A percentile compares a stretch with the other conserved stretches of the same genome.
phyloP scores from a whole-genome alignment of 345 rosid genomes.

The Lumnitzera racemosa region DNA sequence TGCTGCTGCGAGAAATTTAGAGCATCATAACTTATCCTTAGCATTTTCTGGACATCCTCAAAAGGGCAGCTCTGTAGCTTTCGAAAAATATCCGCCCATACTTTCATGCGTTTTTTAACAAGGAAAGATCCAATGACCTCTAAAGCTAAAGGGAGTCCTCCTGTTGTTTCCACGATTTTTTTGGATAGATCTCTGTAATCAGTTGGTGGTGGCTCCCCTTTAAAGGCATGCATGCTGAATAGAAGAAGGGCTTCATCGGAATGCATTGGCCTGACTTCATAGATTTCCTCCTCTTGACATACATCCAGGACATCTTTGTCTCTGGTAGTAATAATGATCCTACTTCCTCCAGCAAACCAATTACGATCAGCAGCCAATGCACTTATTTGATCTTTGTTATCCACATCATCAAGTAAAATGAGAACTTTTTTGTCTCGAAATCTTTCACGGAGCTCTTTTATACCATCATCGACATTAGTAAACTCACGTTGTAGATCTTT shows the following conservation, averaged over 20 bases:
- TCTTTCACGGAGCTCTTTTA: not conserved
- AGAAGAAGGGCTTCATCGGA: not conserved
- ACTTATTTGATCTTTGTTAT: not conserved
- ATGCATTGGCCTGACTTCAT: not conserved
- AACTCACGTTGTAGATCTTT: not conserved
- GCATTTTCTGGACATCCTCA: not conserved
- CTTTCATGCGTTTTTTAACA: accelerated
- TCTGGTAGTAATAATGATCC: not conserved
- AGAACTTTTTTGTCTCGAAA: not conserved
- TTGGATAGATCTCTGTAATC: not conserved
- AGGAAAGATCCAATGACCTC: not conserved
- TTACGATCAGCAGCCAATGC: not conserved
- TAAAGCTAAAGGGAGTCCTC: constrained; percentile 6
- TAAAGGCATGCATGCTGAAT: not conserved
- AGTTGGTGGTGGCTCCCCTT: not conserved
- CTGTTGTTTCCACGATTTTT: not conserved
- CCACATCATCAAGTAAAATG: constrained; percentile 4
- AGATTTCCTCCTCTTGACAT: not conserved
- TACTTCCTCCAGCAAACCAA: not conserved
- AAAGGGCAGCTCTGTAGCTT: not conserved
- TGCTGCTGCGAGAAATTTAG: not conserved
- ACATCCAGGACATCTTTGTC: not conserved
- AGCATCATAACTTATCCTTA: not conserved
- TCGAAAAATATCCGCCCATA: not conserved
- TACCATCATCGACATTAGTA: not conserved